Evolutionary conservation across 345 rosid genomes (phyloP).

Genomic region (Citrus hindsii): DNA sequence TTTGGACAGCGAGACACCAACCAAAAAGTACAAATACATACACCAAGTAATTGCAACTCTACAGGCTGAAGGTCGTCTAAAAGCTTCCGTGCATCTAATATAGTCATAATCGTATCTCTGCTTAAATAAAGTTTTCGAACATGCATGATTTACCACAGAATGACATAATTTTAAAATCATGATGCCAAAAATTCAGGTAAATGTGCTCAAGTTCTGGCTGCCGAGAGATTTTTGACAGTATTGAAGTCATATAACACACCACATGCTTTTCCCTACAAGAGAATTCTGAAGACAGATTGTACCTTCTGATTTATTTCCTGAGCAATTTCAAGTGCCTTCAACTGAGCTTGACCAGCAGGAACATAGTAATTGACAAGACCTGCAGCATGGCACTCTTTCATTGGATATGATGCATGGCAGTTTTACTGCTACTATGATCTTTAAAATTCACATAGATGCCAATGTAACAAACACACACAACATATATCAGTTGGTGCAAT

Average conservation of each 20-base stretch:
- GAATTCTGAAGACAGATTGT: neutral
- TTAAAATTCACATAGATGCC: neutral
- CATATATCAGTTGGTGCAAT: neutral
- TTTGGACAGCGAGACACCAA: neutral
- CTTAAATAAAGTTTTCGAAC: neutral
- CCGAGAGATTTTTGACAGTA: neutral
- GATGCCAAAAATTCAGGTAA: neutral
- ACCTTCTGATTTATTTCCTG: conserved; percentile 80
- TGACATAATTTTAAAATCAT: neutral
- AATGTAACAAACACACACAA: neutral
- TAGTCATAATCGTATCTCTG: neutral
- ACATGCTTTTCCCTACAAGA: neutral
- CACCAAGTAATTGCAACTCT: neutral
- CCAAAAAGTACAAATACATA: neutral
- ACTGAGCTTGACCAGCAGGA: conserved; percentile 64
- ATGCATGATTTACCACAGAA: neutral
- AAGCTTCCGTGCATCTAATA: neutral
- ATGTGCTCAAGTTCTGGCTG: neutral
- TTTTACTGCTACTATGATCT: no score
- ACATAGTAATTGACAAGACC: conserved; percentile 79
- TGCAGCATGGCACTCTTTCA: conserved; percentile 17
- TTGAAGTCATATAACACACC: neutral
- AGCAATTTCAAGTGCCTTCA: conserved; percentile 81
- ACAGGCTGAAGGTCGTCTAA: neutral
- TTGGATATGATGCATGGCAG: neutral